Evolutionary conservation across 768 basidiomycete genomes (phyloP), one percentile per base, ranked within the genome.

Genomic region (Trametes coccinea): DNA sequence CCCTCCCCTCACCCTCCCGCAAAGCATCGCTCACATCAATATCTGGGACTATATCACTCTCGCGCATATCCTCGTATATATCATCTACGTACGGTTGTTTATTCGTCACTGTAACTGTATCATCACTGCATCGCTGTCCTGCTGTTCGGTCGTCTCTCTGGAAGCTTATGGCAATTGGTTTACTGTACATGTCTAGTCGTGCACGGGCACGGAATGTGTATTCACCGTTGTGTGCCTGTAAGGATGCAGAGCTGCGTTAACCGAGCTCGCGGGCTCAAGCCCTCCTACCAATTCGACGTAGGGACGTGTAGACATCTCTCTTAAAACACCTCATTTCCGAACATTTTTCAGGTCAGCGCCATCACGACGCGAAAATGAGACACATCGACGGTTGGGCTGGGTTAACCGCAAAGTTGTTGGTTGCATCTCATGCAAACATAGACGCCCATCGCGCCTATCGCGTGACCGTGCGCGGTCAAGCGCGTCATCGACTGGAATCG

Each of bases 31-130:
- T 33, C 30, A 6, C 34, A 37, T 37, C 34, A 60, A 34, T 45
- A 56, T 54, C 11, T 29, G 10, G 60, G 54, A 61, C 52, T 50
- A 4, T 34, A 54, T 54, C 45, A 54, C 47, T 45, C 30, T 41
- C 17, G 11, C 8, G 37, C 33, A 47, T 54, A 54, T 31, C 29
- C 48, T 31, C 48, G 31, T 46, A 16, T 46, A 22, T 22, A 47
- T 11, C 48, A 30, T 30, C 9, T 49, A 49, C 48, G 17, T 45
- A 59, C 49, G 16, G 41, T 37, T 55, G 56, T 59, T 51, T 57
- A 55, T 46, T 57, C 41, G 45, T 54, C 46, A 48, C 54, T 58
- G 49, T 61, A 59, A 51, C 49, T 59, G 57, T 54, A 61, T 40
- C 56, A 51, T 50, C 55, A 37, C 34, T 4, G 54, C 51, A 60